These are phyloP conservation scores for Globisporangium ultimum DNA, from an alignment of 352 stramenopile genomes.

Conservation along the genomic window DNA sequence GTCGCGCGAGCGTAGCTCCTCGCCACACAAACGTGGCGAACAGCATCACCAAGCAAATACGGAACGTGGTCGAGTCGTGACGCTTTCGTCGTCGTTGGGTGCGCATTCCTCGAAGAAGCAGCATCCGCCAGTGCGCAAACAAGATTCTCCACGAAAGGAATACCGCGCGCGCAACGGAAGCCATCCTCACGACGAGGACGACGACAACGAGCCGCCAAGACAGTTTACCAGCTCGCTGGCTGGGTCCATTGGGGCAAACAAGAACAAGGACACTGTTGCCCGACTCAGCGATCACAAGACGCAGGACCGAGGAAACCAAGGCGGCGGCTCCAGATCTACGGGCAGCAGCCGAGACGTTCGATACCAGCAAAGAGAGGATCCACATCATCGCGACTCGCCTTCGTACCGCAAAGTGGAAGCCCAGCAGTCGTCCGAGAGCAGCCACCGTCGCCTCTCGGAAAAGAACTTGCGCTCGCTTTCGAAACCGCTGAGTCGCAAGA, in stretches of 20 bases:
- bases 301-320: conserved; percentile 1
- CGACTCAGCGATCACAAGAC: conserved; percentile 8
- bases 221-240: conserved; percentile 35
- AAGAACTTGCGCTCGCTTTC: conserved; percentile 17
- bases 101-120: conserved; percentile 9
- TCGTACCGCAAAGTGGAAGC: conserved; percentile 20
- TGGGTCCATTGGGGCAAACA: conserved; percentile 17
- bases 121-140: too few species aligned
- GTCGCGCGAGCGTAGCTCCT: conserved; percentile 7
- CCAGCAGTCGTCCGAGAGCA: conserved; percentile 15
- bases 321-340: not conserved
- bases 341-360: conserved; percentile 12
- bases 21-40: conserved; percentile 16
- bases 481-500: conserved; percentile 36
- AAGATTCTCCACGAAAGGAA: not conserved
- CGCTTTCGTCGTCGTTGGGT: conserved; percentile 4
- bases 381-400: conserved; percentile 4
- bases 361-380: not conserved
- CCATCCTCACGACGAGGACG: too few species aligned
- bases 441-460: conserved; percentile 16
- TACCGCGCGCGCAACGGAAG: not conserved
- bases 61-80: conserved; percentile 21
- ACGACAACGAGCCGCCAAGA: not conserved
- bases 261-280: conserved; percentile 9
- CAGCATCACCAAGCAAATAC: conserved; percentile 11